Base-by-base conservation (phyloP, 1,139 yeast species). In the Geotrichum europaeum region DNA sequence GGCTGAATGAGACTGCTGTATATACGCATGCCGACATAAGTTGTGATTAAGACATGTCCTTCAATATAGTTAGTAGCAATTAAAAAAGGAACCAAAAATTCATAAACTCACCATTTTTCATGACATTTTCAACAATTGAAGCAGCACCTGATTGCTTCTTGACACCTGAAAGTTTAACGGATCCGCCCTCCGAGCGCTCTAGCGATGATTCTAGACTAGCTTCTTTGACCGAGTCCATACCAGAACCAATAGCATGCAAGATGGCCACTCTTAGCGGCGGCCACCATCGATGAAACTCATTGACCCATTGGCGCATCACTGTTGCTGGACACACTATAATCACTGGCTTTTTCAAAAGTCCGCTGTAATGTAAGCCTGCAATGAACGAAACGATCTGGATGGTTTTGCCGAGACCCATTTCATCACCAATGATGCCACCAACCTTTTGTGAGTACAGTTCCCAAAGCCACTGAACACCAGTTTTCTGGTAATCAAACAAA, bases 241-340 rank as follows among this genome's bases (percentile, higher is more conserved):
- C 99, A 0, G 91, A 79, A 0, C 99, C 99, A 56, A 91, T 94
- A 3, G 97, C 87, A 73, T 94, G 99, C 54, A 94, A 75, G 57
- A 94, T 90, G 2, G 89, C 85, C 20, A 94, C 85, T 62, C 99
- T 75, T 34, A 95, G 78, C 0, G 97, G 92, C 1, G 99, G 98
- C 98, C 98, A 94, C 99, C 99, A 94, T 56, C 87, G 81, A 69
- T 94, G 99, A 61, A 94, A 85, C 72, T 94, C 99, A 65, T 86
- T 87, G 5, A 92, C 96, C 99, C 99, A 94, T 70, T 94, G 99
- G 64, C 84, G 87, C 80, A 94, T 78, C 0, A 94, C 97, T 0
- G 99, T 94, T 0, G 99, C 98, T 0, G 99, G 99, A 62, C 97
- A 96, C 0, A 94, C 97, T 51, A 94, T 81, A 47, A 94, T 71